Base-by-base conservation (phyloP, 208 protist species). In the Trypanosoma cruzi region DNA sequence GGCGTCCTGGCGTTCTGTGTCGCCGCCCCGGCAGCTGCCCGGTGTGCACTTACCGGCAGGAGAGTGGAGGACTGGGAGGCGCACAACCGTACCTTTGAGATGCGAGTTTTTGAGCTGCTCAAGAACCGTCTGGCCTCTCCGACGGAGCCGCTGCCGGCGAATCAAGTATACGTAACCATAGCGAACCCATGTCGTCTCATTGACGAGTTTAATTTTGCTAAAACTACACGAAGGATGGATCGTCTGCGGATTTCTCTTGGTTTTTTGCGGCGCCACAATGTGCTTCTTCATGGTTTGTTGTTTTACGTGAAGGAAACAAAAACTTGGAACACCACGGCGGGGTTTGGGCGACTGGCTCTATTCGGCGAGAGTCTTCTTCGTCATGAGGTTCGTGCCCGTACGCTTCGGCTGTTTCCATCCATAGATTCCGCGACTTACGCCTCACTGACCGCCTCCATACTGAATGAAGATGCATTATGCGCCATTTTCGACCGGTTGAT, bases 181-280 rank as follows among this genome's bases (percentile, higher is more conserved):
- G 66, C 75, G 13, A 89, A 93, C 57, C 64, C 81, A 13, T 81
- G 75, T 34, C 86, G 82, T 22, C 59, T 94, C 1, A 81, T 96
- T 44, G 77, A 85, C 52, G 91, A 96, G 49, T 88, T 96, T 29
- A 68, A 80, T 50, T 81, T 79, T 53, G 42, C 84, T 28, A 88
- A 85, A 62, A 85, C 72, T 11, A 75, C 77, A 13, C 65, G 75
- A 20, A 76, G 91, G 42, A 48, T 86, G n/a, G 78, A 76, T 24
- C 64, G 68, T 8, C 79, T 88, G 36, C 78, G 71, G 13, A 57
- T 76, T 22, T 79, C 81, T 4, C 69, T 96, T 22, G 63, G 77
- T 13, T 96, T 96, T 66, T 64, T 96, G 22, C 84, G 91, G 11
- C 73, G 86, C 2, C 90, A 96, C 73, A 96, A 96, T 71, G 86